Evolutionary conservation across 768 basidiomycete species (phyloP).

Genomic region (Boletus bicolor): DNA sequence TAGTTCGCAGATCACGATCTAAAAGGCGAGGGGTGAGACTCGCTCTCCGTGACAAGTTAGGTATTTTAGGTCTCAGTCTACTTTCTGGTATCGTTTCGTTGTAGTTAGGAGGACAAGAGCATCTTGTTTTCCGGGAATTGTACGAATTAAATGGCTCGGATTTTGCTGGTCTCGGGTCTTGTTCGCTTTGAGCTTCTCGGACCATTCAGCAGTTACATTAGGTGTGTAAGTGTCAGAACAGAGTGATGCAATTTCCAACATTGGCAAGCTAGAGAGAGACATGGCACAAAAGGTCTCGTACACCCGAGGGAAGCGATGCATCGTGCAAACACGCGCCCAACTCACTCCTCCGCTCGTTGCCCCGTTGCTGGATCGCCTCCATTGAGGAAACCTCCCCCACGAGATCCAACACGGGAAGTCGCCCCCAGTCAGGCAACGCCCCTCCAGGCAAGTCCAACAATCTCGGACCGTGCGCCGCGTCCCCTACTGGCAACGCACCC

Average conservation of each 20-base stretch:
- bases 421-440: conserved; percentile 48
- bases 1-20: conserved; percentile 66
- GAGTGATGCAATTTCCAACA: neutral
- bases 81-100: conserved; percentile 4
- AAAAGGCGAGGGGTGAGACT: neutral
- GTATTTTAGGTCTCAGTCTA: conserved; percentile 5
- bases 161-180: neutral
- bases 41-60: neutral
- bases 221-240: neutral
- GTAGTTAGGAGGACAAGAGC: conserved; percentile 19
- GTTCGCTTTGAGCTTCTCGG: neutral
- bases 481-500: conserved; percentile 11
- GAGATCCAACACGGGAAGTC: conserved; percentile 69
- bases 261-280: conserved; percentile 5
- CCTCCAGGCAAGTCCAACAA: conserved; percentile 61
- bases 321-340: conserved; percentile 32
- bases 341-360: conserved; percentile 34
- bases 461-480: conserved; percentile 14
- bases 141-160: conserved; percentile 14
- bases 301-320: conserved; percentile 18
- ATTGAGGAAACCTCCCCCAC: conserved; percentile 45
- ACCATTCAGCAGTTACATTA: neutral
- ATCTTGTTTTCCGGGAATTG: conserved; percentile 18
- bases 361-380: conserved; percentile 33
- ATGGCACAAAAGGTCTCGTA: conserved; percentile 26